phyloP scores from a whole-genome alignment of 78 protist species.

The Pigoraptor vietnamica region DNA sequence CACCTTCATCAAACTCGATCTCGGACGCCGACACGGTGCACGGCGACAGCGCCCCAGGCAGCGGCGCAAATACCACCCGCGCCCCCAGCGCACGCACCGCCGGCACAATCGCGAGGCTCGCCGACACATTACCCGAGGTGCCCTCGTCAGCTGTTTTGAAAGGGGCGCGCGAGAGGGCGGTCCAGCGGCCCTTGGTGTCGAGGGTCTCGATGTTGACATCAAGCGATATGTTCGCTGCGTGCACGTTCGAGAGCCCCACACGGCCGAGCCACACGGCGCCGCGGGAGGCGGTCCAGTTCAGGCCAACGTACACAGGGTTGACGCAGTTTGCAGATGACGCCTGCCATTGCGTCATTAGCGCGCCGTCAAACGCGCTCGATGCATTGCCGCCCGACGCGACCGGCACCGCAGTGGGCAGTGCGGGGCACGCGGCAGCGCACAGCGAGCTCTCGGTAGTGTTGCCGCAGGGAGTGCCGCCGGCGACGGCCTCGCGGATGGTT shows the following conservation, averaged over 20 bases:
- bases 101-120: not conserved
- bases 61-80: not conserved
- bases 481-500: not conserved
- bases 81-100: not conserved
- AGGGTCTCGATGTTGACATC: not conserved
- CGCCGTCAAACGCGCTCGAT: not conserved
- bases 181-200: not conserved
- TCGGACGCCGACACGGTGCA: no score
- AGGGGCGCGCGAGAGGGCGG: no score
- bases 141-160: no score
- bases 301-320: not conserved
- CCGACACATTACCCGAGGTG: not conserved
- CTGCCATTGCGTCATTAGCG: not conserved
- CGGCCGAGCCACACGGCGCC: not conserved
- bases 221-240: not conserved
- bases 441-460: not conserved
- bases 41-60: no score
- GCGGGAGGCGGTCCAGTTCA: not conserved
- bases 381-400: not conserved
- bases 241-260: not conserved
- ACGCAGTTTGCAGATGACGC: not conserved
- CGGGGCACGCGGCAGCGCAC: not conserved
- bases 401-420: not conserved
- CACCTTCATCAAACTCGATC: no score
- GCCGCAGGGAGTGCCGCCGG: not conserved